Percentiles rank a stretch among this genome's conserved stretches.
phyloP scores from a whole-genome alignment of 129 eudicot genomes.

The Saussurea involucrata region DNA sequence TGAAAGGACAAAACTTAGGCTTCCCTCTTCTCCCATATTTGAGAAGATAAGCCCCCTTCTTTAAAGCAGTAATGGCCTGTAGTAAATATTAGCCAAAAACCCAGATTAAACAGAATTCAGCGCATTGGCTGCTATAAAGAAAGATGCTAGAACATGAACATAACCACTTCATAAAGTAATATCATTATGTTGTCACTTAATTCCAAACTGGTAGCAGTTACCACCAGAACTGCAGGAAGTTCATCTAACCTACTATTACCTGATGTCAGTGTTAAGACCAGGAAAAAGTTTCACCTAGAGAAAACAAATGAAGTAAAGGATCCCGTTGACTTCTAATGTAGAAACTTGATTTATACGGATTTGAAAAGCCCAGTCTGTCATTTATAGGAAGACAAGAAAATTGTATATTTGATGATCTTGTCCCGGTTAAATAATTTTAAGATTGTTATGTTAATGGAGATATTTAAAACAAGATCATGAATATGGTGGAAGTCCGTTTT shows the following conservation, averaged over 20 bases:
- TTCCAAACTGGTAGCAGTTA: not conserved
- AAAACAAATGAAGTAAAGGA: not conserved
- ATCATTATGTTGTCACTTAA: not conserved
- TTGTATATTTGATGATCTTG: not conserved
- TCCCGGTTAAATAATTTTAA: not conserved
- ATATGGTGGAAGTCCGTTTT: not conserved
- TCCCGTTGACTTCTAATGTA: not conserved
- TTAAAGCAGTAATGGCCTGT: conserved; percentile 98
- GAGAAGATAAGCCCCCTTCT: conserved; percentile 88
- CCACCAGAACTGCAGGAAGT: not conserved
- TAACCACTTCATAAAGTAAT: not conserved
- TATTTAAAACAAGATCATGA: not conserved
- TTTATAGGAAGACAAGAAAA: not conserved
- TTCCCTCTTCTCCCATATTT: conserved; percentile 97
- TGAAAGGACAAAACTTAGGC: conserved; percentile 90
- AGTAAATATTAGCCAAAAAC: conserved; percentile 31
- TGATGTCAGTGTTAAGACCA: not conserved
- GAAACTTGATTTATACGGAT: not conserved
- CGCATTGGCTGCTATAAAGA: conserved; percentile 7
- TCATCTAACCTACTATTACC: not conserved
- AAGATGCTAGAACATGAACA: not conserved
- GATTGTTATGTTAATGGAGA: not conserved
- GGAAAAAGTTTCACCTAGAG: not conserved
- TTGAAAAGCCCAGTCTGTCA: not conserved
- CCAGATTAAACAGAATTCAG: conserved; percentile 21